These are phyloP conservation scores for Cryphonectria nitschkei DNA, from an alignment of 2,329 filamentous ascomycete genomes.

Conservation along the genomic window DNA sequence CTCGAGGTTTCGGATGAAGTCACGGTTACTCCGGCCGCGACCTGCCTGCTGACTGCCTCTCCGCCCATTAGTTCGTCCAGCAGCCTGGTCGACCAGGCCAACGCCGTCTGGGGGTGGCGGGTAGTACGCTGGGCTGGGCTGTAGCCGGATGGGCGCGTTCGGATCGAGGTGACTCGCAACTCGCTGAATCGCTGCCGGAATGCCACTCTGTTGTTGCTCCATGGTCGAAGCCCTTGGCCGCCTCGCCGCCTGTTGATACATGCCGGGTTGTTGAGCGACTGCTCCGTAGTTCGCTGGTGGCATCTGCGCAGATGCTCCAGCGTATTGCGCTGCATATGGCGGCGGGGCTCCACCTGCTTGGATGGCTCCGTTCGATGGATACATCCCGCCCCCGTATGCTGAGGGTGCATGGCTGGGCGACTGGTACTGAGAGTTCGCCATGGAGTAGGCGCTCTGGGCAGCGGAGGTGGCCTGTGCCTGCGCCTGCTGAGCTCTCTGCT, in stretches of 20 bases:
- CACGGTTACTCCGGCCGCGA: conserved; percentile 62
- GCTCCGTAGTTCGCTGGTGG: conserved; percentile 65
- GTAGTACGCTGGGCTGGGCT: conserved; percentile 96
- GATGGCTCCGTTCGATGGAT: conserved; percentile 47
- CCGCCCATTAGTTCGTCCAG: conserved; percentile 61
- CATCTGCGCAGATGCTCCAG: conserved; percentile 59
- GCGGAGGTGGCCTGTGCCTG: conserved; percentile 72
- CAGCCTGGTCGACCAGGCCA: conserved; percentile 62
- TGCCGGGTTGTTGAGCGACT: conserved; percentile 51
- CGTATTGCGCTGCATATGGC: conserved; percentile 71
- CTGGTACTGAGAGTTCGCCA: conserved; percentile 54
- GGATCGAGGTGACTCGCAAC: conserved; percentile 96
- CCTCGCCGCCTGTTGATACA: conserved; percentile 76
- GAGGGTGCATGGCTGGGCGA: conserved; percentile 38
- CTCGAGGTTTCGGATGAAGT: conserved; percentile 94
- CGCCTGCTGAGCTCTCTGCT: conserved; percentile 79
- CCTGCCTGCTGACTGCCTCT: conserved; percentile 74
- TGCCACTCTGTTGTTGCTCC: conserved; percentile 91
- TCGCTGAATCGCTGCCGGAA: conserved; percentile 88
- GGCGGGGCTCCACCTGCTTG: conserved; percentile 64
- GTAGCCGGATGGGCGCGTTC: conserved; percentile 87
- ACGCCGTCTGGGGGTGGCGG: conserved; percentile 88
- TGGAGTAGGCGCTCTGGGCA: conserved; percentile 67
- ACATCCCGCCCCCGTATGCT: conserved; percentile 57
- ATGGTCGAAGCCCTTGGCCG: conserved; percentile 93